Evolutionary conservation across 2,329 filamentous ascomycete genomes (phyloP).

Genomic region (Aureobasidium pullulans): DNA sequence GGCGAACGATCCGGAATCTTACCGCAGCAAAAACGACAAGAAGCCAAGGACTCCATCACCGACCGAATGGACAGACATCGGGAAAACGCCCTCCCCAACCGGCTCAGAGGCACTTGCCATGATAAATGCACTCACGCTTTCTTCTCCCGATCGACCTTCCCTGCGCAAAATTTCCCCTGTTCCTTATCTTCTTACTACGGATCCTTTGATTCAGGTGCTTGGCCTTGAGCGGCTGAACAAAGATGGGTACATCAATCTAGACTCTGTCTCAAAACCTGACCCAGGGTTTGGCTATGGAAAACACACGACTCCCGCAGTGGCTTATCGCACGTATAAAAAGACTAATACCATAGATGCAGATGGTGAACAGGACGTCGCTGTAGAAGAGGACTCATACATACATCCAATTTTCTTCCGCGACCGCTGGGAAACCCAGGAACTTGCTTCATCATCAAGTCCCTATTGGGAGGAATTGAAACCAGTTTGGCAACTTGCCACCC

Average conservation of each 20-base stretch:
- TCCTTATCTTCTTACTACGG: neutral
- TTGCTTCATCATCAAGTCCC: neutral
- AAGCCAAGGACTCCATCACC: too few species aligned
- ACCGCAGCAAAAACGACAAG: too few species aligned
- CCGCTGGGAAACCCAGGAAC: neutral
- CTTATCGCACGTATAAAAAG: neutral
- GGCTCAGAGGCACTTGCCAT: too few species aligned
- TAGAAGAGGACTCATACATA: neutral
- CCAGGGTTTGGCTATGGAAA: neutral
- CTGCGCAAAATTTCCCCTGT: neutral
- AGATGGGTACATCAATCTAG: neutral
- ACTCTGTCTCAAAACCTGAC: neutral
- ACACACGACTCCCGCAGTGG: neutral
- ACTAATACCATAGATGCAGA: neutral
- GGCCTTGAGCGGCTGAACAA: neutral
- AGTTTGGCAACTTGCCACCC: neutral
- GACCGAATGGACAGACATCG: too few species aligned
- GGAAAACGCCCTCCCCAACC: too few species aligned
- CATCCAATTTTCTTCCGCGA: neutral
- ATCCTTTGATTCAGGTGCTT: neutral
- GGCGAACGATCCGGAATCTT: too few species aligned
- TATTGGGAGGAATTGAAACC: neutral
- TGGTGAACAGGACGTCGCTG: neutral
- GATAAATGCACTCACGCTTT: too few species aligned
- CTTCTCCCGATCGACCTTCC: neutral